These are phyloP conservation scores for Hymenochaete sp. DNA, from an alignment of 1,284 basidiomycete genomes.

Conservation along the genomic window DNA sequence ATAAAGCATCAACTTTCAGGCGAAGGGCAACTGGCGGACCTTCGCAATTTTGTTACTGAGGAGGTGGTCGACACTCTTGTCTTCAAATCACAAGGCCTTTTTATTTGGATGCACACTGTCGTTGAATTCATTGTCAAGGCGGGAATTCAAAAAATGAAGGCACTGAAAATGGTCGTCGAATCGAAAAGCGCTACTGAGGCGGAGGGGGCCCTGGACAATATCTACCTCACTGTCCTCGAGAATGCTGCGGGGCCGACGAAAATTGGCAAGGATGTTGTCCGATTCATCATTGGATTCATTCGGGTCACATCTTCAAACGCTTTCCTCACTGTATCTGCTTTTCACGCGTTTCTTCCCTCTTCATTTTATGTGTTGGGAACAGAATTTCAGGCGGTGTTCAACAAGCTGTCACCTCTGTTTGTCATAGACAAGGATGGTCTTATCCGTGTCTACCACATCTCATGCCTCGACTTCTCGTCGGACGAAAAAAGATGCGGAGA, in stretches of 20 bases:
- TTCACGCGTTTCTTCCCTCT: neutral
- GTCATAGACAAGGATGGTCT: too few relatives aligned
- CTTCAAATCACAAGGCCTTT: neutral
- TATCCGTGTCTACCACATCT: slow-evolving; percentile 15
- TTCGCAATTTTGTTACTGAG: neutral
- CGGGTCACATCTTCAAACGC: neutral
- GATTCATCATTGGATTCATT: neutral
- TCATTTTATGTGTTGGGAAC: neutral
- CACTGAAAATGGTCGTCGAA: too few relatives aligned
- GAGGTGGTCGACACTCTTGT: neutral
- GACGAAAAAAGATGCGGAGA: neutral
- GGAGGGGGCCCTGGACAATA: neutral
- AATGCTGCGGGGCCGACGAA: too few relatives aligned
- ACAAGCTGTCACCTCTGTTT: too few relatives aligned
- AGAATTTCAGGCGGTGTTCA: neutral
- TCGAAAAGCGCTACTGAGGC: too few relatives aligned
- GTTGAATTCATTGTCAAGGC: slow-evolving; percentile 23
- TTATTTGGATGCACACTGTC: slow-evolving; percentile 2
- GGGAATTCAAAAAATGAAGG: too few relatives aligned
- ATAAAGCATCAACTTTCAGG: too few relatives aligned
- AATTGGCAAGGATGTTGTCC: neutral
- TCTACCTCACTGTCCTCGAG: slow-evolving; percentile 1
- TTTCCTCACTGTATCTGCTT: neutral
- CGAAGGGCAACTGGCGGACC: too few relatives aligned
- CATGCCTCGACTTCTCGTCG: slow-evolving; percentile 18